Conservation (phyloP, 805 yeast species). For the Kuraishia capsulata region DNA sequence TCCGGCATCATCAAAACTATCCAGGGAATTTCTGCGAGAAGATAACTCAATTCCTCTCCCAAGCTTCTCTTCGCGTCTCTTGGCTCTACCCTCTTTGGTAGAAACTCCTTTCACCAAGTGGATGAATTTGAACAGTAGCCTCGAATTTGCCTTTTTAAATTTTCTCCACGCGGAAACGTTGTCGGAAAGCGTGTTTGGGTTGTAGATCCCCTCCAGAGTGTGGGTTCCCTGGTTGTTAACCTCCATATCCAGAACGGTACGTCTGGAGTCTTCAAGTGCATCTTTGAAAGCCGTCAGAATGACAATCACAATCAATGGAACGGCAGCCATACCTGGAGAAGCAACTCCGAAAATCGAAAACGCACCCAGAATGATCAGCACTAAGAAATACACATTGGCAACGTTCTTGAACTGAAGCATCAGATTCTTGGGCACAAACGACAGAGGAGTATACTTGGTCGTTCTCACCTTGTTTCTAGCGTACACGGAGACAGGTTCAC, state of each 20-base stretch:
- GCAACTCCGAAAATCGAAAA: slow-evolving; percentile 77
- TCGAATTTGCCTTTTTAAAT: slow-evolving; percentile 41
- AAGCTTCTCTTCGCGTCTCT: slow-evolving; percentile 6
- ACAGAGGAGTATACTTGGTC: slow-evolving; percentile 86
- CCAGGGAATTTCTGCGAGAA: slow-evolving; percentile 16
- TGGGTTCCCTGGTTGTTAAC: slow-evolving; percentile 70
- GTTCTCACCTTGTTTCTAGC: slow-evolving; percentile 91
- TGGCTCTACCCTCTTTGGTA: slow-evolving; percentile 7
- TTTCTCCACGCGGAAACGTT: slow-evolving; percentile 60
- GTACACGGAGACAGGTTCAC: slow-evolving; percentile 50
- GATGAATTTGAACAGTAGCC: slow-evolving; percentile 7
- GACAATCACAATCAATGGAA: slow-evolving; percentile 74
- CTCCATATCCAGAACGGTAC: slow-evolving; percentile 64
- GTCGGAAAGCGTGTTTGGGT: slow-evolving; percentile 56
- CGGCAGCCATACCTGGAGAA: slow-evolving; percentile 64
- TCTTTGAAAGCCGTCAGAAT: slow-evolving; percentile 68
- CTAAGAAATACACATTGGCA: slow-evolving; percentile 83
- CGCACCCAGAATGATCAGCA: slow-evolving; percentile 71
- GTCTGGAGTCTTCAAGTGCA: slow-evolving; percentile 72
- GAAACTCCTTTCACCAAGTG: slow-evolving; percentile 2
- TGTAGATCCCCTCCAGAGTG: slow-evolving; percentile 44
- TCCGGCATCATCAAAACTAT: slow-evolving; percentile 17
- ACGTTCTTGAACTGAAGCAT: slow-evolving; percentile 74
- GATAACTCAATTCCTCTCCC: slow-evolving; percentile 10
- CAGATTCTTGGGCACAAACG: slow-evolving; percentile 82